Percentiles rank a stretch among this genome's conserved stretches.
Conservation (phyloP, 495 filamentous ascomycete species). For the Margaritispora aquatica region DNA sequence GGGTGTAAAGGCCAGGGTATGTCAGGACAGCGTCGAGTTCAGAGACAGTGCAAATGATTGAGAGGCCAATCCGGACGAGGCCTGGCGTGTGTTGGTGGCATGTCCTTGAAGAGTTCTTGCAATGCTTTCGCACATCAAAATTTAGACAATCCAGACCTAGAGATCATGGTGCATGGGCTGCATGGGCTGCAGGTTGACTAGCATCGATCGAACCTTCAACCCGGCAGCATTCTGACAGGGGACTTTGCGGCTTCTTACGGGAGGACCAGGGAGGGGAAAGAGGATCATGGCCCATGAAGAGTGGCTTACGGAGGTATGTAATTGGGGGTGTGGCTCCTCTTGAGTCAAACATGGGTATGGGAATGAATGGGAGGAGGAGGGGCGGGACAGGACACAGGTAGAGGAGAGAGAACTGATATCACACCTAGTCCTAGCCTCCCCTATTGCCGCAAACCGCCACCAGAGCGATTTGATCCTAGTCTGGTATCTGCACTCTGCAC, state of each 20-base stretch:
- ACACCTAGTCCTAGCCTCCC: no score
- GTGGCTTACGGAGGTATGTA: no score
- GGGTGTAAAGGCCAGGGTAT: slow-evolving; percentile 20
- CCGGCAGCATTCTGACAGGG: slow-evolving; percentile 1
- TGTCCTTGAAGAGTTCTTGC: slow-evolving; percentile 13
- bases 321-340: background rate
- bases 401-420: background rate
- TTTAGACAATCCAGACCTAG: slow-evolving; percentile 2
- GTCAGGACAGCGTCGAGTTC: slow-evolving; percentile 16
- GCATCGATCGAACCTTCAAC: slow-evolving; percentile 20
- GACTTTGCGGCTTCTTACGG: slow-evolving; percentile 15
- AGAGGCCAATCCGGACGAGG: slow-evolving; percentile 15
- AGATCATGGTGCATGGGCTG: slow-evolving; percentile 13
- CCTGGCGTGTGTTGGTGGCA: slow-evolving; percentile 11
- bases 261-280: slow-evolving; percentile 2
- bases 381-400: background rate
- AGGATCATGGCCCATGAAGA: background rate
- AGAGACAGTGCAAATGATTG: slow-evolving; percentile 22
- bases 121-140: slow-evolving; percentile 16
- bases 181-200: slow-evolving; percentile 7
- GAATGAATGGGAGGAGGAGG: background rate
- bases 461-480: slow-evolving; percentile 15
- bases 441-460: background rate
- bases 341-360: no score
- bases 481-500: slow-evolving; percentile 12